A percentile compares a stretch with the other conserved stretches of the same genome.
These are phyloP conservation scores for Triadica sebifera DNA, from an alignment of 345 rosid genomes.

Conservation along the genomic window DNA sequence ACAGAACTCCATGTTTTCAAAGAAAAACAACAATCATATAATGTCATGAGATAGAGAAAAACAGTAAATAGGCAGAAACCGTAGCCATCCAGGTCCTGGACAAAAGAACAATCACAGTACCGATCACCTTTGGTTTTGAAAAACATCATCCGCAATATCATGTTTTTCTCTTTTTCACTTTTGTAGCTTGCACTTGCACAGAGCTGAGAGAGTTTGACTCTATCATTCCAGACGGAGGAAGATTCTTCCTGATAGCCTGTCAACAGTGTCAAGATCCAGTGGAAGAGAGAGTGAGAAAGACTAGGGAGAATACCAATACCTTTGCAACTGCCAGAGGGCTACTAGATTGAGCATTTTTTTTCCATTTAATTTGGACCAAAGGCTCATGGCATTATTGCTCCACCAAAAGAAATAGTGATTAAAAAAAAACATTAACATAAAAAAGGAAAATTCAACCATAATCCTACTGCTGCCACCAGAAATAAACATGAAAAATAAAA, in stretches of 20 bases:
- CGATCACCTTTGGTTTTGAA: too few relatives aligned
- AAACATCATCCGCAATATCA: too few relatives aligned
- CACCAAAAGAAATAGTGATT: constrained; percentile 12
- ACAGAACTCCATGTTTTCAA: neutral
- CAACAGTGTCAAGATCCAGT: too few relatives aligned
- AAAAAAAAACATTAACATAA: neutral
- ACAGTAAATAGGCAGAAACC: constrained; percentile 39
- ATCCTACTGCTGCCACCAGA: too few relatives aligned
- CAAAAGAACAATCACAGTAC: constrained; percentile 69
- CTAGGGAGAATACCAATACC: constrained; percentile 41
- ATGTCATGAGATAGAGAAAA: neutral
- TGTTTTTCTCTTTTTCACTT: too few relatives aligned
- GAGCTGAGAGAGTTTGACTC: constrained; percentile 73
- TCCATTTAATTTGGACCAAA: constrained; percentile 72
- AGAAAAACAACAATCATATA: neutral
- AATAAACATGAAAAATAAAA: too few relatives aligned
- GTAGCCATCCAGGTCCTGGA: constrained; percentile 79
- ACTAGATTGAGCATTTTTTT: constrained; percentile 52
- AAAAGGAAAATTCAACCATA: neutral
- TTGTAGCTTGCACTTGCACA: too few relatives aligned
- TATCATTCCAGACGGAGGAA: constrained; percentile 76
- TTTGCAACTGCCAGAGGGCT: constrained; percentile 90
- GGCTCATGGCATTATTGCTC: constrained; percentile 94
- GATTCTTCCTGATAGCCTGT: constrained; percentile 71
- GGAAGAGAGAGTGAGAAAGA: neutral